These are phyloP conservation scores for Xanthoconium purpureum DNA, from an alignment of 768 basidiomycete genomes.

Conservation along the genomic window DNA sequence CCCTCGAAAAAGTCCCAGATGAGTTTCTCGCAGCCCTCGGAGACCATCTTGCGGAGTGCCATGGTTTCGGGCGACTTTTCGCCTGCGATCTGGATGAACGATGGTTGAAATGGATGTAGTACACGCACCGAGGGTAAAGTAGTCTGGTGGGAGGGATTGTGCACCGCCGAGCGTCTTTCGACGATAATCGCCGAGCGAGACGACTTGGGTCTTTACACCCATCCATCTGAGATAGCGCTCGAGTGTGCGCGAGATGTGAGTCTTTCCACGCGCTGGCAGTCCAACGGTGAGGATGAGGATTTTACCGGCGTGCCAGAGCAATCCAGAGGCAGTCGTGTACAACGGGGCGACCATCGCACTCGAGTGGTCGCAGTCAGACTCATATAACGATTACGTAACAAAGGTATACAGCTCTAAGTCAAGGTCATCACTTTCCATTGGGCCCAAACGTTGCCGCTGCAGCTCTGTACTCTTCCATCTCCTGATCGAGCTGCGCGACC, in stretches of 20 bases:
- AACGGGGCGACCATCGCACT: slow-evolving; percentile 96
- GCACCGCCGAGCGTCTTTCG: slow-evolving; percentile 87
- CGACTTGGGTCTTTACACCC: slow-evolving; percentile 93
- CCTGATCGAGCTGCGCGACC: slow-evolving; percentile 63
- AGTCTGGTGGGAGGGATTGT: slow-evolving; percentile 85
- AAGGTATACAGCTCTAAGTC: neutral
- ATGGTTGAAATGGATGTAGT: rapidly evolving
- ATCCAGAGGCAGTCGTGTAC: slow-evolving; percentile 86
- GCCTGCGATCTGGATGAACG: slow-evolving; percentile 40
- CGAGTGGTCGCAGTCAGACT: neutral
- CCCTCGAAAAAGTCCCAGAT: slow-evolving; percentile 85
- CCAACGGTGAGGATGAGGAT: slow-evolving; percentile 92
- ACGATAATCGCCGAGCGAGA: slow-evolving; percentile 93
- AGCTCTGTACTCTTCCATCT: slow-evolving; percentile 79
- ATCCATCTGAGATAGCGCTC: slow-evolving; percentile 99
- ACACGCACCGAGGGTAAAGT: slow-evolving; percentile 75
- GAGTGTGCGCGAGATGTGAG: slow-evolving; percentile 91
- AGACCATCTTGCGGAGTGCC: slow-evolving; percentile 67
- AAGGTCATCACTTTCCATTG: slow-evolving; percentile 10
- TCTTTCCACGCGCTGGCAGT: slow-evolving; percentile 92
- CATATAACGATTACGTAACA: slow-evolving; percentile 16
- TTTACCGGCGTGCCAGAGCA: slow-evolving; percentile 91
- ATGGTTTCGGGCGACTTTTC: slow-evolving; percentile 81
- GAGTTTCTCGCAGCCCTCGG: slow-evolving; percentile 80
- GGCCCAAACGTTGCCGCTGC: slow-evolving; percentile 19